Evolutionary conservation across 2,329 filamentous ascomycete genomes (phyloP).

Genomic region (Pleomassaria siparia): DNA sequence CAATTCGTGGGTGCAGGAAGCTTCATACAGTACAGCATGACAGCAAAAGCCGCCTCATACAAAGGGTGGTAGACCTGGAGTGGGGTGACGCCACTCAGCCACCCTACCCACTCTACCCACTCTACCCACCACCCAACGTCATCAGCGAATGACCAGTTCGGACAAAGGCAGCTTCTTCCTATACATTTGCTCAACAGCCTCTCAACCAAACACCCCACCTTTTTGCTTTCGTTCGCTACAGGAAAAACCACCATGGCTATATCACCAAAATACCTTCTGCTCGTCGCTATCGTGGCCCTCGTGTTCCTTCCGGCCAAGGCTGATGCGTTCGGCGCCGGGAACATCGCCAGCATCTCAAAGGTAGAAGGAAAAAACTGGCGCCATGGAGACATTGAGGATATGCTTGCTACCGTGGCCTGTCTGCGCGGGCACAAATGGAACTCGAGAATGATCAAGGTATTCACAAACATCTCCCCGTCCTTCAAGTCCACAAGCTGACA

Average conservation of each 20-base stretch:
- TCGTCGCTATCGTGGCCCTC: slow-evolving; percentile 40
- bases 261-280: slow-evolving; percentile 37
- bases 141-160: slow-evolving; percentile 3
- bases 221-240: slow-evolving; percentile 5
- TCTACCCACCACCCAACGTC: background rate
- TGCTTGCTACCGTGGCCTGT: slow-evolving; percentile 52
- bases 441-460: slow-evolving; percentile 49
- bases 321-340: slow-evolving; percentile 52
- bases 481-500: slow-evolving; percentile 14
- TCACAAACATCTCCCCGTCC: background rate
- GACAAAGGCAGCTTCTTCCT: slow-evolving; percentile 2
- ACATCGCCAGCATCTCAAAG: slow-evolving; percentile 43
- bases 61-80: background rate
- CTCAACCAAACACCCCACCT: slow-evolving; percentile 6
- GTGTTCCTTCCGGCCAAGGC: slow-evolving; percentile 40
- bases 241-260: slow-evolving; percentile 36
- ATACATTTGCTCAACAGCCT: background rate
- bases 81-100: background rate
- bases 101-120: background rate
- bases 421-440: slow-evolving; percentile 47
- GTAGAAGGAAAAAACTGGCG: slow-evolving; percentile 54
- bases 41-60: too few relatives aligned
- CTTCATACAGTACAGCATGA: too few relatives aligned
- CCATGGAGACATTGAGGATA: slow-evolving; percentile 56
- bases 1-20: too few relatives aligned